Evolutionary conservation across 257 asterid species (phyloP).

Genomic region (Gentiana macrophylla): DNA sequence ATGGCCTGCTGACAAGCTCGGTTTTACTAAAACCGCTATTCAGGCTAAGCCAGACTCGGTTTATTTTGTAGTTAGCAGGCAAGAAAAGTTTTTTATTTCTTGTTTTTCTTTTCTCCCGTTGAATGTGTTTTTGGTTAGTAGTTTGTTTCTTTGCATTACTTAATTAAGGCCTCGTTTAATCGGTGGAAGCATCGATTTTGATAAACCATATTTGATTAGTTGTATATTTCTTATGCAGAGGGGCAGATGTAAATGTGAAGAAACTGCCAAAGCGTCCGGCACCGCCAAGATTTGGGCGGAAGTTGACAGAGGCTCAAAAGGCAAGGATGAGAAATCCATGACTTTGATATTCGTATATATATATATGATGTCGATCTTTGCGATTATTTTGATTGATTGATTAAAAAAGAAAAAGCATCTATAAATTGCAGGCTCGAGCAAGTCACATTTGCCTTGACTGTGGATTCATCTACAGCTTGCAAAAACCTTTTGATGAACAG

Average conservation of each 20-base stretch:
- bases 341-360: background rate
- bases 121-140: too few relatives aligned
- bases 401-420: too few relatives aligned
- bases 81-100: background rate
- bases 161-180: too few relatives aligned
- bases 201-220: background rate
- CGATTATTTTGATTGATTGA: background rate
- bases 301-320: conserved; percentile 80
- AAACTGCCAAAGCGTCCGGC: conserved; percentile 89
- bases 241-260: conserved; percentile 78
- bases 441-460: conserved; percentile 97
- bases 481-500: conserved; percentile 79
- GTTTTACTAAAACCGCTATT: conserved; percentile 86
- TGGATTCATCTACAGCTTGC: conserved; percentile 79
- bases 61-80: conserved; percentile 90
- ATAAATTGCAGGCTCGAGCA: conserved; percentile 61
- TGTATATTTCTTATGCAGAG: conserved; percentile 32
- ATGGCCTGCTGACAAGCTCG: conserved; percentile 98
- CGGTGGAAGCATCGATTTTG: too few relatives aligned
- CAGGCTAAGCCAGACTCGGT: conserved; percentile 93
- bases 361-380: background rate
- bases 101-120: background rate
- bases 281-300: conserved; percentile 90
- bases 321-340: conserved; percentile 19
- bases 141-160: too few relatives aligned